These are phyloP conservation scores for Eimeria praecox DNA, from an alignment of 169 alveolate species.

Conservation along the genomic window DNA sequence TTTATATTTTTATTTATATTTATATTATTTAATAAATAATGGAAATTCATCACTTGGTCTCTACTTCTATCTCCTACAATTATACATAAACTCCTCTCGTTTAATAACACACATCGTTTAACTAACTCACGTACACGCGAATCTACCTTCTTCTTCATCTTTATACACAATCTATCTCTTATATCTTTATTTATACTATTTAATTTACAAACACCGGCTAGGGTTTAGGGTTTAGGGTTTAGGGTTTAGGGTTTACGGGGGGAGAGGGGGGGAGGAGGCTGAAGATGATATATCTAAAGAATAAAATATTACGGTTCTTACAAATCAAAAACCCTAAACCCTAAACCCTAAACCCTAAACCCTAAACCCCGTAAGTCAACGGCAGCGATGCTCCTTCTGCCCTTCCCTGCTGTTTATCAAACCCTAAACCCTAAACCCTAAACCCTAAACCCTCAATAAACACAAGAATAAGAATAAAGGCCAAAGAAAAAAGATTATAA, in stretches of 20 bases:
- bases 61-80: slow-evolving; percentile 98
- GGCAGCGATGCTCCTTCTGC: neutral
- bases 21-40: slow-evolving; percentile 86
- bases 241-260: neutral
- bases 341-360: neutral
- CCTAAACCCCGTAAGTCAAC: neutral
- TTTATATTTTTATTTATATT: slow-evolving; percentile 86
- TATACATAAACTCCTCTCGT: slow-evolving; percentile 96
- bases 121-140: slow-evolving; percentile 95
- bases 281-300: neutral
- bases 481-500: too few relatives aligned
- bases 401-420: neutral
- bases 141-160: slow-evolving; percentile 98
- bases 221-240: slow-evolving; percentile 9
- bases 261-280: too few relatives aligned
- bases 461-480: too few relatives aligned
- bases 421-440: slow-evolving; percentile 27
- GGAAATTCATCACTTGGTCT: slow-evolving; percentile 96
- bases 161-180: neutral
- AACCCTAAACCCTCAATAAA: too few relatives aligned
- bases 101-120: slow-evolving; percentile 94
- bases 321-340: neutral
- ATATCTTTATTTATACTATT: neutral
- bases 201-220: neutral
- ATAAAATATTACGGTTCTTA: neutral